Evolutionary conservation across 116 monocot genomes (phyloP), one percentile per base, ranked within the genome.

Genomic region (Cymodocea nodosa): DNA sequence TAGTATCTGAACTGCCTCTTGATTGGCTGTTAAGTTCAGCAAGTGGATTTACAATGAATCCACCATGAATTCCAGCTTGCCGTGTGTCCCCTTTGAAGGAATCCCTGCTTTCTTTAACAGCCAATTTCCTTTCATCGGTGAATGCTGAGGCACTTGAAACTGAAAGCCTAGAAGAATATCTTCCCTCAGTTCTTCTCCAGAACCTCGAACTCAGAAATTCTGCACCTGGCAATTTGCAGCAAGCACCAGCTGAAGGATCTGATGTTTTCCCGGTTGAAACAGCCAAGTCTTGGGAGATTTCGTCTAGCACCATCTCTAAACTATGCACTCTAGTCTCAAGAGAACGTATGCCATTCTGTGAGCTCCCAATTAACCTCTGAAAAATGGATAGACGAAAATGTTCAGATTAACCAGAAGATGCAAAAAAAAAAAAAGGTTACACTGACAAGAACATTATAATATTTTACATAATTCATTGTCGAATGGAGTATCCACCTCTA

Each of bases 361-460:
- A 98, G 84, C 73, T 86, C 51, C 89, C 89, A 15, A 98, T 92
- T 52, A 92, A 92, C 54, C 74, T 87, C 95, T 94, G 68, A 49
- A 73, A 54, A 3, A 44, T 10, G 44, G 44, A 44, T 44, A 44
- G 44, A 44, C 12, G 11, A 44, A 12, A 10, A 44, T n/a, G 7
- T 44, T 44, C 3, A 44, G 44, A 44, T 44, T n/a, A n/a, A 2
- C 9, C 39, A 39, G 4, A 39, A 39, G 39, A 39, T 39, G 39
- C 39, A 39, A 9, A 39, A 39, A 44, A 44, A 44, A 1, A 6
- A 10, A 44, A 8, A 1, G 44, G 30, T 30, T 30, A 30, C 44
- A 44, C 12, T 6, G 4, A 44, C 12, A 44, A 44, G 12, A 10
- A 44, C 44, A 44, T 10, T 12, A 44, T 12, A 1, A 44, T 4